Base-by-base conservation (phyloP, 2,329 filamentous ascomycete species). In the Penicillium paneum region DNA sequence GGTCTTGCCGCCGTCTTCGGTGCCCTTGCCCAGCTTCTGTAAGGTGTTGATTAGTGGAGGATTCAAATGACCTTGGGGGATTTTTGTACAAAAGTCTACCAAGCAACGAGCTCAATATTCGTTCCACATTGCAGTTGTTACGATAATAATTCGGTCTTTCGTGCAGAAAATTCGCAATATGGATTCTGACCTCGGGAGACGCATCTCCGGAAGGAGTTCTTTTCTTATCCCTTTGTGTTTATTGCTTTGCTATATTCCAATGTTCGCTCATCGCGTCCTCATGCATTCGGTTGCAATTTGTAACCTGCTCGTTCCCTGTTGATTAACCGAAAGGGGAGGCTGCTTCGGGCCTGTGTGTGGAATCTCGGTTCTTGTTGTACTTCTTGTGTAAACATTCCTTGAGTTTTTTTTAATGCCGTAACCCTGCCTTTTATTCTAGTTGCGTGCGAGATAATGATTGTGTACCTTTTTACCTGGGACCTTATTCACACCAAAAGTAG, bases 11-110 rank as follows among this genome's bases (percentile, higher is more conserved):
- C 77, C 48, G 10, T 76, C 51, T 67, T 80, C 60, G 76, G 76
- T 64, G 73, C 73, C 64, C 62, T 80, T 40, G 62, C 78, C 60
- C 72, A 75, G 64, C 71, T 78, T 56, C 68, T 80, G 71, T 81
- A 78, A 75, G 69, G 62, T 65, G 58, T 66, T 55, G 60, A 66
- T 62, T 63, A 55, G 58, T 60, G 49, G 64, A 63, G 44, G 46
- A 44, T 29, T 50, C 39, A 39, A 50, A 50, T 44, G 34, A 54
- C 34, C 60, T 64, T 64, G 62, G 62, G 62, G 64, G 67, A 58
- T 66, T 55, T 60, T 64, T 71, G 68, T 73, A 72, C 67, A 73
- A 64, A 69, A 64, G 64, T 66, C 64, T 68, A 65, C 67, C 69
- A 67, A 69, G 69, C 66, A 68, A 71, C 59, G 67, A 64, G 60